A percentile compares a stretch with the other conserved stretches of the same genome.
Conservation (phyloP, 2,329 filamentous ascomycete genomes). For the Boeremia lycopersici region DNA sequence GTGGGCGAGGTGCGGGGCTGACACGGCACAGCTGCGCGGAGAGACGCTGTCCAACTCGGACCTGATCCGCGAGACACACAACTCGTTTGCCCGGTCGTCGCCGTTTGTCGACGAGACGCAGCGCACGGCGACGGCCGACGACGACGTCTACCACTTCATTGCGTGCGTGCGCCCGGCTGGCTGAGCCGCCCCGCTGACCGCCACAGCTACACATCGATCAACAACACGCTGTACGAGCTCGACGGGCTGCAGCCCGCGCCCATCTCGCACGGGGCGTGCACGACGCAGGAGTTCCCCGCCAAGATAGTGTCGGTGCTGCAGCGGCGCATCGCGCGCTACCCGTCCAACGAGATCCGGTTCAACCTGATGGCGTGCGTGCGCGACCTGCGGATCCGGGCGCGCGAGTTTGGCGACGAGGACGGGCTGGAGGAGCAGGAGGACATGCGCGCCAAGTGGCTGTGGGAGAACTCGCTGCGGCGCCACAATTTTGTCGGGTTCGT, state of each 20-base stretch:
- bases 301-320: conserved; percentile 88
- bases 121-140: conserved; percentile 70
- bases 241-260: conserved; percentile 93
- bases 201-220: conserved; percentile 73
- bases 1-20: conserved; percentile 1
- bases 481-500: conserved; percentile 98
- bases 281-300: conserved; percentile 72
- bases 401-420: conserved; percentile 82
- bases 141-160: conserved; percentile 97
- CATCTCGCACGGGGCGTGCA: conserved; percentile 83
- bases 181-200: background rate
- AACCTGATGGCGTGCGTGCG: conserved; percentile 92
- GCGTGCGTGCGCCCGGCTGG: conserved; percentile 54
- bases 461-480: conserved; percentile 88
- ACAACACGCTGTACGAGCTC: conserved; percentile 85
- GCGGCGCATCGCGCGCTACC: conserved; percentile 82
- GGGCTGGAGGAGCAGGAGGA: conserved; percentile 77
- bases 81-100: conserved; percentile 84
- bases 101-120: conserved; percentile 94
- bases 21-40: conserved; percentile 62
- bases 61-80: conserved; percentile 71
- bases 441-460: conserved; percentile 86
- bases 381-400: conserved; percentile 77
- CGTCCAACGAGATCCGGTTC: conserved; percentile 86
- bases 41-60: conserved; percentile 73